Evolutionary conservation across 2,329 filamentous ascomycete species (phyloP).

Genomic region (Aspergillus caelatus): DNA sequence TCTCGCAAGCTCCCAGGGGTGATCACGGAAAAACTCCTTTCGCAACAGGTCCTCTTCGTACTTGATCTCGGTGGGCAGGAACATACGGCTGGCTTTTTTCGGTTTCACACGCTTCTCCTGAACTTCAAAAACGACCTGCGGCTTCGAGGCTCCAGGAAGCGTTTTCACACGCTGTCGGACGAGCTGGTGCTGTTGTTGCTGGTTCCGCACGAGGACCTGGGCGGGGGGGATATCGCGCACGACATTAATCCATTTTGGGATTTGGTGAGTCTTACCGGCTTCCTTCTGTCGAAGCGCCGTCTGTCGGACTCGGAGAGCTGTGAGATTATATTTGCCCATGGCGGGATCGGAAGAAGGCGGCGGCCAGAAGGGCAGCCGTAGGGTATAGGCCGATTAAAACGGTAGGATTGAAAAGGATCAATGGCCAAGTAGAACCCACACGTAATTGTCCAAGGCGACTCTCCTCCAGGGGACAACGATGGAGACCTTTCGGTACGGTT

Average conservation of each 20-base stretch:
- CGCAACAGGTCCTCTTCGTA: conserved; percentile 86
- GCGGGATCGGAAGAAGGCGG: conserved; percentile 12
- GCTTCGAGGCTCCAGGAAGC: conserved; percentile 29
- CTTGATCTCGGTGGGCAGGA: conserved; percentile 73
- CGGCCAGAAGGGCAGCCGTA: conserved; percentile 2
- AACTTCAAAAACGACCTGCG: conserved; percentile 40
- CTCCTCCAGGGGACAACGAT: background rate
- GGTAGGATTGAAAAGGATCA: background rate
- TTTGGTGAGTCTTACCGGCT: conserved; percentile 36
- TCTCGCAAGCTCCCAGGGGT: conserved; percentile 94
- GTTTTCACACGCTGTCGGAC: conserved; percentile 43
- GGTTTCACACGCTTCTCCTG: conserved; percentile 48
- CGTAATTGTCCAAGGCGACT: background rate
- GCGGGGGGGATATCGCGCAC: conserved; percentile 62
- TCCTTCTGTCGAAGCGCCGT: conserved; percentile 43
- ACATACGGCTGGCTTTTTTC: conserved; percentile 73
- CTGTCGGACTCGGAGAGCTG: conserved; percentile 49
- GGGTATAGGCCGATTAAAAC: background rate
- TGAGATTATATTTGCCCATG: conserved; percentile 52
- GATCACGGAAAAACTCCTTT: conserved; percentile 82
- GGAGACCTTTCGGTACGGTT: background rate
- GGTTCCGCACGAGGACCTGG: conserved; percentile 61
- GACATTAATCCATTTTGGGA: conserved; percentile 59
- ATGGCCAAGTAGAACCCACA: background rate
- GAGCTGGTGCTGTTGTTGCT: conserved; percentile 51